These are phyloP conservation scores for Stemphylium vesicarium DNA, from an alignment of 2,329 filamentous ascomycete genomes.

Conservation along the genomic window DNA sequence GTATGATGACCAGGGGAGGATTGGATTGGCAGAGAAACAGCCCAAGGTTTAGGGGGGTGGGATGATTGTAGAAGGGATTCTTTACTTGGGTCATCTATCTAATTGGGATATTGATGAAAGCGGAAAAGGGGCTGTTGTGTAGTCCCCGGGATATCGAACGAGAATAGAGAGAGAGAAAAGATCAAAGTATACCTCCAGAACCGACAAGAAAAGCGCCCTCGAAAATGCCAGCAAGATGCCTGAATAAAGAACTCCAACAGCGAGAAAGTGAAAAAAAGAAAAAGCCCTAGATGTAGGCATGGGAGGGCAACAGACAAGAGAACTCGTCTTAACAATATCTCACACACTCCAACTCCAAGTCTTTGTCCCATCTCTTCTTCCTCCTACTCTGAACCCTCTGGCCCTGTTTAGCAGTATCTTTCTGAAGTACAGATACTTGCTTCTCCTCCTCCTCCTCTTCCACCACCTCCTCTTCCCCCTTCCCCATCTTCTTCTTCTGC, in stretches of 20 bases:
- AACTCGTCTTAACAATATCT: conserved; percentile 1
- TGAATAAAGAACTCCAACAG: background rate
- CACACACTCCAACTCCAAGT: background rate
- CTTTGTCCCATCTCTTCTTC: conserved; percentile 1
- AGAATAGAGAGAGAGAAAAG: background rate
- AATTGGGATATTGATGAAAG: background rate
- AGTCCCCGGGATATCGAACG: no score
- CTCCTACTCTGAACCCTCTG: background rate
- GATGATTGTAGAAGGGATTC: no score
- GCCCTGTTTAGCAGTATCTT: background rate
- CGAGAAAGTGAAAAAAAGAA: background rate
- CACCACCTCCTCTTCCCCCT: background rate
- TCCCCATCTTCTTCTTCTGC: conserved; percentile 1
- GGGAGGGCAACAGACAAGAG: background rate
- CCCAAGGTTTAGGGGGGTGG: conserved; percentile 25
- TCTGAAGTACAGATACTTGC: background rate
- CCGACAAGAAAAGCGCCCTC: background rate
- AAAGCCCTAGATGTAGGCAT: background rate
- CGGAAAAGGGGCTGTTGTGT: no score
- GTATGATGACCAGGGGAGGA: conserved; percentile 70
- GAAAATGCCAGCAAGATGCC: background rate
- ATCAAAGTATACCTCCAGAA: background rate
- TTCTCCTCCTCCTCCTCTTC: background rate
- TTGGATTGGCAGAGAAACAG: conserved; percentile 51
- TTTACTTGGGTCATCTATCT: no score